Conservation (phyloP, 2,329 filamentous ascomycete species). For the Westerdykella ornata region DNA sequence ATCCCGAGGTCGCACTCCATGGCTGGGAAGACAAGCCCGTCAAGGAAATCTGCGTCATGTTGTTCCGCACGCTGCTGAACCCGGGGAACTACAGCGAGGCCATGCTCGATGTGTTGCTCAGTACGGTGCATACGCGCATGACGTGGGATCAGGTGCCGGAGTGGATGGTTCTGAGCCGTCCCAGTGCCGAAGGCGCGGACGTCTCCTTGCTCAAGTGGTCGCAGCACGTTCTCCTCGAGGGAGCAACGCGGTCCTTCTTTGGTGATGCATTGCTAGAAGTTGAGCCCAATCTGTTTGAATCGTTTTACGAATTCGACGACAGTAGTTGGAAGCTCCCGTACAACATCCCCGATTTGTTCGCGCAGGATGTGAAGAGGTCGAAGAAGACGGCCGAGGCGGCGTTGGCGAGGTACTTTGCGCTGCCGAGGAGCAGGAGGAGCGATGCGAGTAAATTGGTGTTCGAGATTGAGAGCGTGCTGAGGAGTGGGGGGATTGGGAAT, state of each 20-base stretch:
- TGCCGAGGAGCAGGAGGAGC: not conserved
- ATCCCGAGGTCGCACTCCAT: not conserved
- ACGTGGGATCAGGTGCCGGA: slow-evolving; percentile 1
- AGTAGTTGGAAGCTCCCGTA: slow-evolving; percentile 4
- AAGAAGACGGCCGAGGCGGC: not conserved
- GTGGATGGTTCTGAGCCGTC: not conserved
- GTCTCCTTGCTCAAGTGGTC: slow-evolving; percentile 2
- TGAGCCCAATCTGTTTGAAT: slow-evolving; percentile 3
- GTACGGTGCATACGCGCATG: slow-evolving; percentile 1
- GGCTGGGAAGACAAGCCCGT: slow-evolving; percentile 1
- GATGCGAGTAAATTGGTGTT: slow-evolving; percentile 3
- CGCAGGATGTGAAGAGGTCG: not conserved
- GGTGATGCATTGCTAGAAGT: slow-evolving; percentile 2
- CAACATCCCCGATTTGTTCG: not conserved
- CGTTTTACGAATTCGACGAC: slow-evolving; percentile 1
- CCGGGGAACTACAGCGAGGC: not conserved
- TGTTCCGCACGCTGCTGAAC: slow-evolving; percentile 1
- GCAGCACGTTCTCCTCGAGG: slow-evolving; percentile 1
- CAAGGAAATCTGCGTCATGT: not conserved
- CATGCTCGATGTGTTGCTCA: not conserved
- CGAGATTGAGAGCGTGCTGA: not conserved
- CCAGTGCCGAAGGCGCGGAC: not conserved
- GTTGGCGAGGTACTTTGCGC: slow-evolving; percentile 1
- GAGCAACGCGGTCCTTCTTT: slow-evolving; percentile 1
- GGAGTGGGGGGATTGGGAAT: not conserved